Percentiles rank a stretch among this genome's conserved stretches.
Evolutionary conservation across 2,329 filamentous ascomycete species (phyloP).

Genomic region (Claviceps lovelessii): DNA sequence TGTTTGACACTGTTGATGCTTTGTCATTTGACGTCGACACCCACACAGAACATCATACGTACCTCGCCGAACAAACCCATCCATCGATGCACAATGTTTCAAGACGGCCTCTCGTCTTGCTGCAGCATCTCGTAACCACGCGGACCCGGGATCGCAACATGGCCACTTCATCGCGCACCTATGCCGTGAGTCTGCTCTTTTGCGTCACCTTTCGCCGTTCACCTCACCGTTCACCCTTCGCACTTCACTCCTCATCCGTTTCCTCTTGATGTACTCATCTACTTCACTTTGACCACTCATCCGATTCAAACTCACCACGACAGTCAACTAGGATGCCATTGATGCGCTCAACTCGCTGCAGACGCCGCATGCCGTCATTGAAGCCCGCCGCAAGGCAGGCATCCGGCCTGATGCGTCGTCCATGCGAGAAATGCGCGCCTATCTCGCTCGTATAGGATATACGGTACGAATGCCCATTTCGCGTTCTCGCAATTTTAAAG

Average conservation of each 20-base stretch:
- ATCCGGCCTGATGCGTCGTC: slow-evolving; percentile 53
- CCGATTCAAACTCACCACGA: background rate
- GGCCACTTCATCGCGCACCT: slow-evolving; percentile 17
- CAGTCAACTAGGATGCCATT: slow-evolving; percentile 57
- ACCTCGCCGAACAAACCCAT: background rate
- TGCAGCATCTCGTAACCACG: slow-evolving; percentile 9
- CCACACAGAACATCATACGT: background rate
- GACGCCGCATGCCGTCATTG: slow-evolving; percentile 68
- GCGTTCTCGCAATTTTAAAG: background rate
- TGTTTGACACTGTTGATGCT: background rate
- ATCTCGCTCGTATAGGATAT: slow-evolving; percentile 66
- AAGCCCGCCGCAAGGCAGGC: slow-evolving; percentile 63
- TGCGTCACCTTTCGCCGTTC: background rate
- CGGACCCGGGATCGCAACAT: slow-evolving; percentile 13
- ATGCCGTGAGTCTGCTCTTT: slow-evolving; percentile 16
- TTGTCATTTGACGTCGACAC: background rate
- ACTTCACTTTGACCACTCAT: background rate
- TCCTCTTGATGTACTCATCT: background rate
- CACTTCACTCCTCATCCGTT: too few relatives aligned
- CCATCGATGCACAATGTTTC: slow-evolving; percentile 11
- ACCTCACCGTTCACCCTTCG: background rate
- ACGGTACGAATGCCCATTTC: slow-evolving; percentile 25
- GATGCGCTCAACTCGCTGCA: slow-evolving; percentile 79
- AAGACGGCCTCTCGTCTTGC: slow-evolving; percentile 13
- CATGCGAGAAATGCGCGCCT: slow-evolving; percentile 66